Evolutionary conservation across 192 early-diverging fungal species (phyloP).

Genomic region (Spinellus fusiger): DNA sequence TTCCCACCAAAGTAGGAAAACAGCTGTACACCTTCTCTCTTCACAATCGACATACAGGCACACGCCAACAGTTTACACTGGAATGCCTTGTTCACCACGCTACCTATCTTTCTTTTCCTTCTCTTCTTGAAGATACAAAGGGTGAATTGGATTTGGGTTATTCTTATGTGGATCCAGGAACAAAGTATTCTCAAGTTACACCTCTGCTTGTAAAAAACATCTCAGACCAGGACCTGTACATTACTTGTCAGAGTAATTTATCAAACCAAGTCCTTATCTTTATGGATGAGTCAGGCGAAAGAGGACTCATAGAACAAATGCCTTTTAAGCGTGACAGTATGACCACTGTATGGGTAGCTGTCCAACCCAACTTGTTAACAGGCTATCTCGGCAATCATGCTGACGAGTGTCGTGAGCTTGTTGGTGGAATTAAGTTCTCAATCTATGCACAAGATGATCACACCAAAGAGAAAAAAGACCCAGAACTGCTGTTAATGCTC

Average conservation of each 20-base stretch:
- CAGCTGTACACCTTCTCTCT: constrained; percentile 47
- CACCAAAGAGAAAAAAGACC: constrained; percentile 9
- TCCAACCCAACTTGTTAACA: constrained; percentile 62
- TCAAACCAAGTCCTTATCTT: constrained; percentile 77
- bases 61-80: constrained; percentile 38
- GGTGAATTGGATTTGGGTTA: constrained; percentile 70
- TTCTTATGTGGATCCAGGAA: constrained; percentile 72
- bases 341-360: constrained; percentile 67
- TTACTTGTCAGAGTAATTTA: constrained; percentile 75
- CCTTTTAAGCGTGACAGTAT: constrained; percentile 42
- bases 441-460: constrained; percentile 47
- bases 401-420: constrained; percentile 57
- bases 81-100: constrained; percentile 44
- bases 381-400: constrained; percentile 31
- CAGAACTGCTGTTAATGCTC: constrained; percentile 40
- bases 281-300: constrained; percentile 46
- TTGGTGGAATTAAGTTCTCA: constrained; percentile 79
- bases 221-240: constrained; percentile 55
- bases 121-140: constrained; percentile 45
- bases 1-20: constrained; percentile 43
- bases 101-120: constrained; percentile 59
- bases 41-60: constrained; percentile 28
- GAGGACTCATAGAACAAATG: constrained; percentile 47
- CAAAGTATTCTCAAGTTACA: constrained; percentile 69
- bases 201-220: constrained; percentile 67